phyloP scores from a whole-genome alignment of 768 basidiomycete genomes.

The Collybiopsis luxurians region DNA sequence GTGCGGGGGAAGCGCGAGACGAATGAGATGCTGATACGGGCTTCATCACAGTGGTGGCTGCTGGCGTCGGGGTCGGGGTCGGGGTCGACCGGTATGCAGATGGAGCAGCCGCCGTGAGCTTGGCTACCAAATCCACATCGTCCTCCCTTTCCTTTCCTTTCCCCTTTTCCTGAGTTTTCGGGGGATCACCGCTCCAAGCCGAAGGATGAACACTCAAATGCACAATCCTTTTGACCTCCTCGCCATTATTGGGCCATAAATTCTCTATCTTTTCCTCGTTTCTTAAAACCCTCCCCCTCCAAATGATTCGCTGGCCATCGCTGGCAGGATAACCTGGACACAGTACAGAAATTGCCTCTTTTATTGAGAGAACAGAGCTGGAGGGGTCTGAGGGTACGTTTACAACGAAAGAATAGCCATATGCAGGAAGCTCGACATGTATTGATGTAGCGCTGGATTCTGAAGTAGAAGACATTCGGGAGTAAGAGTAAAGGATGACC shows the following conservation, averaged over 20 bases:
- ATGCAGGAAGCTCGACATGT: conserved; percentile 74
- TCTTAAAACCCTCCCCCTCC: conserved; percentile 63
- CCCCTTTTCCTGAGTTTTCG: conserved; percentile 13
- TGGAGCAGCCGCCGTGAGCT: conserved; percentile 4
- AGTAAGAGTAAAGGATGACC: too few species aligned
- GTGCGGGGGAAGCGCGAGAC: conserved; percentile 1
- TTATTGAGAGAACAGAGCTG: conserved; percentile 60
- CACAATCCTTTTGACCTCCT: conserved; percentile 50
- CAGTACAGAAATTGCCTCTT: conserved; percentile 55
- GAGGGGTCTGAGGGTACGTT: conserved; percentile 34
- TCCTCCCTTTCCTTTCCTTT: background rate
- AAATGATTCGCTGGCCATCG: conserved; percentile 76
- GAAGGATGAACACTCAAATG: conserved; percentile 82
- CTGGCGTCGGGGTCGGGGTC: conserved; percentile 15
- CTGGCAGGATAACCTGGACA: conserved; percentile 65
- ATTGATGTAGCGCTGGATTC: conserved; percentile 27
- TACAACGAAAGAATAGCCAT: conserved; percentile 63
- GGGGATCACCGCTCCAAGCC: conserved; percentile 64
- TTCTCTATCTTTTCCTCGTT: conserved; percentile 65
- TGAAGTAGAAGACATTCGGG: too few species aligned
- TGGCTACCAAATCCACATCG: conserved; percentile 13
- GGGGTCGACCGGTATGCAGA: conserved; percentile 13
- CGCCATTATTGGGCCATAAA: conserved; percentile 43
- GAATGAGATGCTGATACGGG: too few species aligned
- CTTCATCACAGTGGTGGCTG: too few species aligned